phyloP scores from a whole-genome alignment of 768 basidiomycete species.

The Suillus sp. region DNA sequence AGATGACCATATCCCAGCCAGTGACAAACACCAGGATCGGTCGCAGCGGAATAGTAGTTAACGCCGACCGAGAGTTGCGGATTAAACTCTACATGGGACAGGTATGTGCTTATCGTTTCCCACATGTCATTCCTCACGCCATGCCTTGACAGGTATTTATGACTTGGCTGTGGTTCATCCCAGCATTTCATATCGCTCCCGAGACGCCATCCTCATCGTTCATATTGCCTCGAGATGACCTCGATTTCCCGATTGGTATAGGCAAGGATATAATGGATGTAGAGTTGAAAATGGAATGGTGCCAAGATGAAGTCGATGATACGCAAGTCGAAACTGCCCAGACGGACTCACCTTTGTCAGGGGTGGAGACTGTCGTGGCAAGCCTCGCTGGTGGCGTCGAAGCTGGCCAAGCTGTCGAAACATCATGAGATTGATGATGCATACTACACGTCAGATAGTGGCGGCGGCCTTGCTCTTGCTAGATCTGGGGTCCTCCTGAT shows the following conservation, averaged over 20 bases:
- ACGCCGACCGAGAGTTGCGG: slow-evolving; percentile 68
- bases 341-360: neutral
- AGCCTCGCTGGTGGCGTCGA: neutral
- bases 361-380: neutral
- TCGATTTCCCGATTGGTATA: slow-evolving; percentile 79
- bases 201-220: slow-evolving; percentile 41
- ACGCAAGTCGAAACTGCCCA: neutral
- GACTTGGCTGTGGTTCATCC: slow-evolving; percentile 88
- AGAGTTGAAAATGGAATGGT: slow-evolving; percentile 61
- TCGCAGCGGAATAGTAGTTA: slow-evolving; percentile 54
- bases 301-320: slow-evolving; percentile 15
- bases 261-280: slow-evolving; percentile 69
- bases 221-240: slow-evolving; percentile 56
- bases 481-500: neutral
- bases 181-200: slow-evolving; percentile 75
- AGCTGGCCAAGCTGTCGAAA: slow-evolving; percentile 1
- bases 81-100: slow-evolving; percentile 74
- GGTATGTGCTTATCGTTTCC: slow-evolving; percentile 38
- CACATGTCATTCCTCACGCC: neutral
- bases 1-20: neutral
- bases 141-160: slow-evolving; percentile 57
- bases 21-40: slow-evolving; percentile 20
- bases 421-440: neutral
- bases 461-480: neutral
- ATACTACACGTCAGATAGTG: neutral